phyloP scores from a whole-genome alignment of 2,329 filamentous ascomycete genomes.

The Colletotrichum sp. region DNA sequence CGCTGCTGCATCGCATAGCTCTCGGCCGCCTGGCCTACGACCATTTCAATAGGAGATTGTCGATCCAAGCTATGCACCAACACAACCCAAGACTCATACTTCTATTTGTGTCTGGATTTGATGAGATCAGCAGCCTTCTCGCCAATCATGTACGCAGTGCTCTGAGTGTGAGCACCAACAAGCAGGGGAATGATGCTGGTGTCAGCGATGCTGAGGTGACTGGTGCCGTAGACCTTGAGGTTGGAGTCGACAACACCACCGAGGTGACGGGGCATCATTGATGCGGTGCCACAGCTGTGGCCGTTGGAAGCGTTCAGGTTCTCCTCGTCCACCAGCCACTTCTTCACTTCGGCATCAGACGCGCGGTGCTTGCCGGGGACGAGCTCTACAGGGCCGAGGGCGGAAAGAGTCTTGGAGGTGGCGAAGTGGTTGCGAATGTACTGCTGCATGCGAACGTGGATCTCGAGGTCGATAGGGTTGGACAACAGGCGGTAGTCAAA shows the following conservation, averaged over 20 bases:
- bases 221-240: conserved; percentile 19
- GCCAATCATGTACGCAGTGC: conserved; percentile 30
- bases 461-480: conserved; percentile 57
- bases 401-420: conserved; percentile 34
- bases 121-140: conserved; percentile 43
- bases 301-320: conserved; percentile 21
- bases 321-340: background rate
- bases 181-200: conserved; percentile 48
- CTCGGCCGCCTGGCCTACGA: no score
- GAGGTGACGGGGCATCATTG: conserved; percentile 22
- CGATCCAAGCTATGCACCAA: no score
- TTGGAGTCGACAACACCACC: conserved; percentile 22
- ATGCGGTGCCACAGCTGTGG: conserved; percentile 20
- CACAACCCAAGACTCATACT: accelerated
- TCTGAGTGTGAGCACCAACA: conserved; percentile 31
- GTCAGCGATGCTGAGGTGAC: conserved; percentile 45
- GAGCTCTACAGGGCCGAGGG: conserved; percentile 38
- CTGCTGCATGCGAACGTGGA: conserved; percentile 42
- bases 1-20: no score
- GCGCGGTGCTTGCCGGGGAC: conserved; percentile 37
- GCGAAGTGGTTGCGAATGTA: conserved; percentile 37
- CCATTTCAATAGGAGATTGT: no score
- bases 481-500: conserved; percentile 46
- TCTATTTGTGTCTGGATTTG: conserved; percentile 19
- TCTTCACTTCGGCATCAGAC: conserved; percentile 28